Evolutionary conservation across 495 filamentous ascomycete species (phyloP).

Genomic region (Hyaloscypha finlandica): DNA sequence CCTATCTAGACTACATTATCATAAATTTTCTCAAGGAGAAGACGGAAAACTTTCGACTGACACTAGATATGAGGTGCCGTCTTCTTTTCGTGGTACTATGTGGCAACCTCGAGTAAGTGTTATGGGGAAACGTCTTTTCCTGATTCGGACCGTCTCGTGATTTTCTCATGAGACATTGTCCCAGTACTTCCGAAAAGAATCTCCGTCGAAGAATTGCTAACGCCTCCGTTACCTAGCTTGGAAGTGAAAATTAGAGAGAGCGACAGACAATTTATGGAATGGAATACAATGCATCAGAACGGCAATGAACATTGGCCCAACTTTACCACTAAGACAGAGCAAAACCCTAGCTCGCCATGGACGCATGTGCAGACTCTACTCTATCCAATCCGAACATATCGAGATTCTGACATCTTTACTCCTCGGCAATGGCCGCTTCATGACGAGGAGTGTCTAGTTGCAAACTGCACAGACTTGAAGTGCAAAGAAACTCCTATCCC

Average conservation of each 20-base stretch:
- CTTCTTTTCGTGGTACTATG: constrained; percentile 21
- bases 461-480: constrained; percentile 2
- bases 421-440: constrained; percentile 19
- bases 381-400: constrained; percentile 14
- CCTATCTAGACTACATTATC: constrained; percentile 40
- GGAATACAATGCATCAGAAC: too few species aligned
- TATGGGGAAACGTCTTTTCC: too few species aligned
- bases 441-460: constrained; percentile 1
- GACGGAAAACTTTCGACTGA: constrained; percentile 3
- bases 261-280: too few species aligned
- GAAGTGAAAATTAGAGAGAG: too few species aligned
- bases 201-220: too few species aligned
- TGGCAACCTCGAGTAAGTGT: constrained; percentile 21
- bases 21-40: constrained; percentile 18
- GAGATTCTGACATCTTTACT: constrained; percentile 9
- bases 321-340: constrained; percentile 6
- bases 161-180: too few species aligned
- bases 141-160: too few species aligned
- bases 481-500: constrained; percentile 13
- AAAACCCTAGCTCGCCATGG: constrained; percentile 17
- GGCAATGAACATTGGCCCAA: too few species aligned
- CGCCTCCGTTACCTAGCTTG: too few species aligned
- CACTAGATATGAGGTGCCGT: constrained; percentile 20
- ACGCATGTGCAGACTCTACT: constrained; percentile 20
- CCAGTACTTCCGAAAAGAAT: too few species aligned